phyloP scores from a whole-genome alignment of 345 rosid species.

The Turritis glabra region DNA sequence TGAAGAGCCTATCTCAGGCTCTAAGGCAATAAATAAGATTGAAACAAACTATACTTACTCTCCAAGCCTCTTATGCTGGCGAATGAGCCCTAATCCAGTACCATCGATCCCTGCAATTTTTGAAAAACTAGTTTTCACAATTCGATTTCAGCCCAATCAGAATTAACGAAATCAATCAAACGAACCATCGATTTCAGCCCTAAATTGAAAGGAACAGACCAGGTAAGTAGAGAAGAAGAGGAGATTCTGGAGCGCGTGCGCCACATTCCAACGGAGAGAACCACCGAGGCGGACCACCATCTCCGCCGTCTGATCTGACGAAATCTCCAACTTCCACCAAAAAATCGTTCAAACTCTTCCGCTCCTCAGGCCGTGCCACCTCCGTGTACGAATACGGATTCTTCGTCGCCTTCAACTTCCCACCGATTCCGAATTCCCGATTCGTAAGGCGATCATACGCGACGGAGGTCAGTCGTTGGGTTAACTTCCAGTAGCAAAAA shows the following conservation, averaged over 20 bases:
- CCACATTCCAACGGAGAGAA: constrained; percentile 64
- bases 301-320: constrained; percentile 46
- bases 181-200: neutral
- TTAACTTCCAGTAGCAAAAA: neutral
- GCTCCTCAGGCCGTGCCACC: constrained; percentile 24
- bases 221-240: constrained; percentile 59
- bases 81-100: constrained; percentile 66
- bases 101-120: constrained; percentile 65
- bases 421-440: neutral
- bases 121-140: neutral
- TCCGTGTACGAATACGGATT: constrained; percentile 32
- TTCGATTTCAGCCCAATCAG: neutral
- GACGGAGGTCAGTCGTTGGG: constrained; percentile 14
- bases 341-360: constrained; percentile 47
- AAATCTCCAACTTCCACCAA: constrained; percentile 43
- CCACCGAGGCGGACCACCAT: constrained; percentile 72
- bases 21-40: neutral
- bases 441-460: neutral
- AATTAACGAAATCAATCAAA: neutral
- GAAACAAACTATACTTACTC: constrained; percentile 42
- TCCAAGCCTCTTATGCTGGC: constrained; percentile 60
- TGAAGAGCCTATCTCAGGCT: neutral
- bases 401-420: constrained; percentile 8
- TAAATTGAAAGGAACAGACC: constrained; percentile 32
- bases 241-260: constrained; percentile 39